phyloP scores from a whole-genome alignment of 352 stramenopile genomes.

The Globisporangium iwayamae region DNA sequence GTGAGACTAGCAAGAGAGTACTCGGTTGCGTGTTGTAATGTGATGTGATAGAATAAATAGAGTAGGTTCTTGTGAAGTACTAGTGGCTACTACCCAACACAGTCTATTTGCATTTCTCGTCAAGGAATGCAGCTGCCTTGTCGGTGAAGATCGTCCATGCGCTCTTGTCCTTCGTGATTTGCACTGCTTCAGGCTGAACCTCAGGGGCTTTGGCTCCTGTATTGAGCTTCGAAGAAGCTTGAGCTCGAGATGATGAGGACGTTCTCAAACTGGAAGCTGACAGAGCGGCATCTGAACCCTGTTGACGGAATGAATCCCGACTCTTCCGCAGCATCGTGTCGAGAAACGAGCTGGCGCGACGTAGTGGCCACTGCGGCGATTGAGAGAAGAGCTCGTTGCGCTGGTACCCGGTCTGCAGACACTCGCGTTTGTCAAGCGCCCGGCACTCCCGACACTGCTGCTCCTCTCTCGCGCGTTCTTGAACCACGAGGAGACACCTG shows the following conservation, averaged over 20 bases:
- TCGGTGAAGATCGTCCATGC: background rate
- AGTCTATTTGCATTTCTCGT: background rate
- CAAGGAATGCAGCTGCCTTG: background rate
- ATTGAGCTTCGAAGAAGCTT: background rate
- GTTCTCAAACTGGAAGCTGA: background rate
- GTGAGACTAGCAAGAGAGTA: background rate
- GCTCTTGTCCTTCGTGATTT: background rate
- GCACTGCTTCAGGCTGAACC: background rate
- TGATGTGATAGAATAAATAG: too few species aligned
- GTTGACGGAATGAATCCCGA: background rate
- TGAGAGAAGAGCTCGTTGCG: conserved; percentile 6
- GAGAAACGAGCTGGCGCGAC: background rate
- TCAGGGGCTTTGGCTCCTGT: too few species aligned
- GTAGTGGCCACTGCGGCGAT: background rate
- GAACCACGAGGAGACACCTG: conserved; percentile 1
- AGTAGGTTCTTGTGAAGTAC: too few species aligned
- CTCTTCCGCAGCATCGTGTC: background rate
- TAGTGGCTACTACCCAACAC: background rate
- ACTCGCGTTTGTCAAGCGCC: background rate
- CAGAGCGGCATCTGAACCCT: background rate
- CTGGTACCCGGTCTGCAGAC: background rate
- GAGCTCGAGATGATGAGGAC: background rate
- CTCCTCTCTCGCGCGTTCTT: background rate
- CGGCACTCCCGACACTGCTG: background rate
- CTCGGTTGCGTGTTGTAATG: background rate